Evolutionary conservation across 163 green algal genomes (phyloP).

Genomic region (Scenedesmus sp.): DNA sequence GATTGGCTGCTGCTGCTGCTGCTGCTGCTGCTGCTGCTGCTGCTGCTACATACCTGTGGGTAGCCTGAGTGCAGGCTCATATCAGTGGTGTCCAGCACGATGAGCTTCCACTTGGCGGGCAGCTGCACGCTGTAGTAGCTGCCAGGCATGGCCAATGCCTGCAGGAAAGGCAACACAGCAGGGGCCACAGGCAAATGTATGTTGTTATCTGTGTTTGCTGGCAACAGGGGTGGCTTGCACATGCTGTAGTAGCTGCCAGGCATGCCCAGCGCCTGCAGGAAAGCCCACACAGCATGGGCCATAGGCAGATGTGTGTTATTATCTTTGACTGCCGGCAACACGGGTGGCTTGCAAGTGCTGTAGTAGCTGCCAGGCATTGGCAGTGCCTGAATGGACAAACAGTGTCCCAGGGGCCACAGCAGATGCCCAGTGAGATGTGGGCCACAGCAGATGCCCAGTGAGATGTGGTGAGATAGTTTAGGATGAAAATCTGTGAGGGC

Average conservation of each 20-base stretch:
- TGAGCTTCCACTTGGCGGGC: slow-evolving; percentile 59
- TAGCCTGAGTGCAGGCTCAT: slow-evolving; percentile 68
- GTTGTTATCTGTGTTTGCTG: background rate
- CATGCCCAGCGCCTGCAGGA: slow-evolving; percentile 5
- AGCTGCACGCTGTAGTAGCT: slow-evolving; percentile 57
- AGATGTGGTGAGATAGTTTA: no score
- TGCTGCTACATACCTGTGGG: slow-evolving; percentile 35
- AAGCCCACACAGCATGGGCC: no score
- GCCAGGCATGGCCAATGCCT: slow-evolving; percentile 20
- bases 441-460: no score
- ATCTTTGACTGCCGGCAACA: no score
- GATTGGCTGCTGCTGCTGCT: background rate
- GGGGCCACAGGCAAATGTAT: background rate
- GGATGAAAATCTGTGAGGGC: no score
- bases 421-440: no score
- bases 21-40: slow-evolving; percentile 12
- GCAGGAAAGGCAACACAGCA: background rate
- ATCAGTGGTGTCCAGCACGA: slow-evolving; percentile 80
- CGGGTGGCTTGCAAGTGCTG: no score
- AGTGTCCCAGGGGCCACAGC: no score
- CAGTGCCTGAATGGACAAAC: no score
- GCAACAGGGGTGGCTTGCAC: background rate
- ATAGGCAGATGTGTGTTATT: no score
- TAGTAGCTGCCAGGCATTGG: no score
- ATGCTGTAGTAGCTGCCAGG: slow-evolving; percentile 46